Evolutionary conservation across 768 basidiomycete species (phyloP).

Genomic region (Hypsizygus marmoreus): DNA sequence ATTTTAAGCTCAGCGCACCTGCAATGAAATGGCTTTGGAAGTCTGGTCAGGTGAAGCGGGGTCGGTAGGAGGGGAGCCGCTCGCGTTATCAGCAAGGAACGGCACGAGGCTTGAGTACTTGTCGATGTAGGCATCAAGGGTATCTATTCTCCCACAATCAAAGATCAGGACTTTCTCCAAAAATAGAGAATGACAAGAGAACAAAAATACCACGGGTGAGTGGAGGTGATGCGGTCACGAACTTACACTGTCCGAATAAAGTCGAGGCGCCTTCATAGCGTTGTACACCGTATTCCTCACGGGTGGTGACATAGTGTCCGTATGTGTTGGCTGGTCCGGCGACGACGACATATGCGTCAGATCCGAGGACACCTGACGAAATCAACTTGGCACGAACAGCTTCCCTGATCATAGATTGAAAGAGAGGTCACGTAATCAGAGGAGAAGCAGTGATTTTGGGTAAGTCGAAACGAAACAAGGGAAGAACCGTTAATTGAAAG

Average conservation of each 20-base stretch:
- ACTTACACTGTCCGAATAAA: conserved; percentile 71
- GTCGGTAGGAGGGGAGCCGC: conserved; percentile 58
- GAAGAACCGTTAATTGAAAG: conserved; percentile 12
- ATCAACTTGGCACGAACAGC: conserved; percentile 68
- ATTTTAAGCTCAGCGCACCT: conserved; percentile 35
- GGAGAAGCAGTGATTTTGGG: conserved; percentile 4
- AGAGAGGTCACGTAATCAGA: conserved; percentile 6
- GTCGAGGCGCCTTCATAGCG: conserved; percentile 84
- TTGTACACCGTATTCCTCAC: conserved; percentile 73
- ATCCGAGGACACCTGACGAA: conserved; percentile 59
- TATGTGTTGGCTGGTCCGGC: conserved; percentile 86
- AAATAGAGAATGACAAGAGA: conserved; percentile 3
- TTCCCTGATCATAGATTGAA: conserved; percentile 45
- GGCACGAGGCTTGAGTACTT: conserved; percentile 69
- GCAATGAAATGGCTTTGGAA: conserved; percentile 66
- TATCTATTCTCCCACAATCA: conserved; percentile 41
- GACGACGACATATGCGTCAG: conserved; percentile 73
- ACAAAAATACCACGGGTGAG: conserved; percentile 7
- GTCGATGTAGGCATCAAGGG: conserved; percentile 80
- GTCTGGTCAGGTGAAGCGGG: conserved; percentile 65
- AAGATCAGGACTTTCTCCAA: neutral
- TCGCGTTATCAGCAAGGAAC: conserved; percentile 54
- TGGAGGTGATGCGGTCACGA: neutral
- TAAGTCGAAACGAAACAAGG: conserved; percentile 1
- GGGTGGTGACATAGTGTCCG: conserved; percentile 71